Base-by-base conservation (phyloP, 768 basidiomycete genomes). In the Rhodotorula kratochvilovae region DNA sequence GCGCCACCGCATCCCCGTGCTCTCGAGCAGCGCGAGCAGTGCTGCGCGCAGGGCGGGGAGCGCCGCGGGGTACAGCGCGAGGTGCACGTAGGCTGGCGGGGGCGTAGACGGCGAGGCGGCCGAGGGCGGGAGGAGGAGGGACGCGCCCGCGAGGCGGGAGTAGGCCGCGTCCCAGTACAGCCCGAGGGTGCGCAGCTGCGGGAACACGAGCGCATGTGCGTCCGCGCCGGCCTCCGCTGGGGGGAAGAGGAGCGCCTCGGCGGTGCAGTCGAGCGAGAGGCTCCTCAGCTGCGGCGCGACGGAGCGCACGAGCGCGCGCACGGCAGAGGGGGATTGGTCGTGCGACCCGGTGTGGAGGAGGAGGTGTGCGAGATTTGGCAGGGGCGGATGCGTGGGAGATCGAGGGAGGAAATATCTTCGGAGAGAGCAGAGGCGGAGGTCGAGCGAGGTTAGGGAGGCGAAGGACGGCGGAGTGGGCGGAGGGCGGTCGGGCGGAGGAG, bases 141-240 rank as follows among this genome's bases (percentile, higher is more conserved):
- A 46, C 11, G 36, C 19, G 1, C 62, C 61, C 46, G 53, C 68
- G 48, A 69, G 45, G 1, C 55, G 31, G 33, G 54, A 56, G n/a
- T n/a, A n/a, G 21, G 62, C 61, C 17, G 68, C 55, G 46, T 69
- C 68, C 62, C 61, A 69, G 56, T 69, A 69, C 13, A 63, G 29
- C 12, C 68, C 68, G 36, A 43, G 29, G 35, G 23, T n/a, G 29
- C 35, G 12, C 35, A 69, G 48, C 23, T 5, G 2, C 5, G 63
- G 55, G 31, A 55, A 56, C 23, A 1, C 35, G 15, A 31, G 25
- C 25, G n/a, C 36, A 2, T 3, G 15, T 1, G 15, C 17, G 3
- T 16, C 48, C 3, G 10, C 25, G 31, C 27, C 63, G 23, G 25
- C 29, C 21, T 29, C 31, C 33, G 16, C 13, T 1, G 45, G 6